Conservation (phyloP, 2,329 filamentous ascomycete species). For the Grosmannia serpens region DNA sequence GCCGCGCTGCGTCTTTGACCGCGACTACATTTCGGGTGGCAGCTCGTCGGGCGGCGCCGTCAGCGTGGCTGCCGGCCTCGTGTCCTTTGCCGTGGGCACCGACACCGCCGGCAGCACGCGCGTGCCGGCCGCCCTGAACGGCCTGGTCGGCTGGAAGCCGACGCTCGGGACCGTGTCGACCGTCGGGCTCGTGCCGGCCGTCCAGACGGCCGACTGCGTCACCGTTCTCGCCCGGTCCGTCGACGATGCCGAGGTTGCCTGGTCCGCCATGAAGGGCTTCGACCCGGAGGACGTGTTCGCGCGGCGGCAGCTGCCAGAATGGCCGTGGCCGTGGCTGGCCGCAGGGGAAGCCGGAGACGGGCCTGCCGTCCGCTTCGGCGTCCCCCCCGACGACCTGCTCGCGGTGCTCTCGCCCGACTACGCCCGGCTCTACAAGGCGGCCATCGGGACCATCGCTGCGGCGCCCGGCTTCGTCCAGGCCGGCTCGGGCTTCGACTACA, state of each 20-base stretch:
- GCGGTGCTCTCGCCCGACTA: neutral
- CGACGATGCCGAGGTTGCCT: constrained; percentile 32
- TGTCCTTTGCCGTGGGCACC: constrained; percentile 43
- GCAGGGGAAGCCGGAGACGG: too few relatives aligned
- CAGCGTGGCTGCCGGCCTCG: constrained; percentile 26
- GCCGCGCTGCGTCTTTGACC: neutral
- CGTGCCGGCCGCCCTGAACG: constrained; percentile 41
- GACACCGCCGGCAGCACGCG: constrained; percentile 44
- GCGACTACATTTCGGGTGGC: too few relatives aligned
- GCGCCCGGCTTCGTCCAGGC: constrained; percentile 7
- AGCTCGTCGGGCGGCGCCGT: too few relatives aligned
- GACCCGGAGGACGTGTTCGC: too few relatives aligned
- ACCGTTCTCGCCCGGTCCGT: constrained; percentile 10
- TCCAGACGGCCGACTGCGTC: neutral
- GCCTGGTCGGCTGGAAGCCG: constrained; percentile 37
- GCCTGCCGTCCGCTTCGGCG: too few relatives aligned
- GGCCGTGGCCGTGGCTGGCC: too few relatives aligned
- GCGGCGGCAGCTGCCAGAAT: too few relatives aligned
- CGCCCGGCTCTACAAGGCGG: constrained; percentile 10
- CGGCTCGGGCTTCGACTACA: constrained; percentile 18
- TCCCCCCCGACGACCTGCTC: too few relatives aligned
- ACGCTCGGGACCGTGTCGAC: constrained; percentile 19
- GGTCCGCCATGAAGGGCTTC: constrained; percentile 25
- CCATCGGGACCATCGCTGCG: constrained; percentile 9
- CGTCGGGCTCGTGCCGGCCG: too few relatives aligned